Evolutionary conservation across 2,329 filamentous ascomycete species (phyloP).

Genomic region (Phialophora tarda): DNA sequence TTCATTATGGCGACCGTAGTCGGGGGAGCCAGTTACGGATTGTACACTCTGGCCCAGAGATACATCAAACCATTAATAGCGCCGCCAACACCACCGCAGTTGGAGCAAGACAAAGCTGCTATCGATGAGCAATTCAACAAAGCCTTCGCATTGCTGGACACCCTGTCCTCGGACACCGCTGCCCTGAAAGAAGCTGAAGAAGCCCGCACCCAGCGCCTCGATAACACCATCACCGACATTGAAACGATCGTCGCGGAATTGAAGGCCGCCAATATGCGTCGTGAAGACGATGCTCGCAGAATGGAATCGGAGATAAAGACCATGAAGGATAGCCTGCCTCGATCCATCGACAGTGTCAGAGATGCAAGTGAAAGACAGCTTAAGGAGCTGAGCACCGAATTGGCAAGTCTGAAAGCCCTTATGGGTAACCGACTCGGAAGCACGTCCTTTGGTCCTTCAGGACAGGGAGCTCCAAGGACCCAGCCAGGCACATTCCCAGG

Average conservation of each 20-base stretch:
- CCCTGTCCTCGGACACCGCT: constrained; percentile 87
- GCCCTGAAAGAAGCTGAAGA: constrained; percentile 85
- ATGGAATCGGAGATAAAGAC: constrained; percentile 84
- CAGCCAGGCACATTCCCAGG: constrained; percentile 44
- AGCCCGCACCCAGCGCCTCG: constrained; percentile 79
- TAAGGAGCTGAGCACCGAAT: constrained; percentile 82
- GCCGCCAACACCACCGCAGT: constrained; percentile 88
- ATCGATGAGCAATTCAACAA: constrained; percentile 94
- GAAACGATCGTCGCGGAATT: constrained; percentile 81
- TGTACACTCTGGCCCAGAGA: constrained; percentile 88
- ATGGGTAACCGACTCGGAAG: constrained; percentile 67
- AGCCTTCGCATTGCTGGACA: constrained; percentile 88
- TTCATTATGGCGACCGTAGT: constrained; percentile 99
- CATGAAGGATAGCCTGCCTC: constrained; percentile 83
- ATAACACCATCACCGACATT: constrained; percentile 79
- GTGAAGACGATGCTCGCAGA: constrained; percentile 85
- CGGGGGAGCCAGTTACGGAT: constrained; percentile 83
- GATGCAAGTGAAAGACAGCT: constrained; percentile 79
- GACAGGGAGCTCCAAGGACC: constrained; percentile 40
- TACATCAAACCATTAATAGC: constrained; percentile 91
- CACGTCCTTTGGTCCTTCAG: constrained; percentile 39
- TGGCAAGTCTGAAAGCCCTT: constrained; percentile 90
- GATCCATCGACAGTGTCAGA: constrained; percentile 85
- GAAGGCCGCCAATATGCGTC: constrained; percentile 77
- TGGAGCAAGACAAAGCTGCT: constrained; percentile 90